Evolutionary conservation across 169 alveolate species (phyloP), one percentile per base, ranked within the genome.

Genomic region (Eimeria falciformis): DNA sequence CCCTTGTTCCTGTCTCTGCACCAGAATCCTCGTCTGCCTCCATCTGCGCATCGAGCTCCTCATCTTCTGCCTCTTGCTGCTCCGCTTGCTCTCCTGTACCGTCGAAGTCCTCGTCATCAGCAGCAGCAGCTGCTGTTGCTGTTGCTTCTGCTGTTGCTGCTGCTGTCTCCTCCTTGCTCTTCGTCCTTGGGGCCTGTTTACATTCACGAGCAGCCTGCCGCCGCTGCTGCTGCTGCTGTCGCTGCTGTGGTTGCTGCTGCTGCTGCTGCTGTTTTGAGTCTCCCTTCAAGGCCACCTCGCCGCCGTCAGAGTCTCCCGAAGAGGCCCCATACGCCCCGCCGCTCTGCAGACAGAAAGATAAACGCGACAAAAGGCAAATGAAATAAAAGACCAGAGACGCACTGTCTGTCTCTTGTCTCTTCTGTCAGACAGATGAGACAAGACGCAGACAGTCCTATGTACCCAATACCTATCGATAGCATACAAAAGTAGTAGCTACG

Each of bases 51-150:
- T 82, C 91, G 6, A 77, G 84, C 37, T 40, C 77, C 79, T 46
- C 29, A 53, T 89, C 89, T 73, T 89, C 87, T 23, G 58, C 89
- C 18, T 66, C 88, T 56, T 84, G 85, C 14, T 85, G 58, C 46
- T 68, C 68, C 1, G 71, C 46, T 17, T 23, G 43, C 33, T 69
- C 65, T 43, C 56, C 65, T 21, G 43, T 5, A 5, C 66, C 75
- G 25, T 65, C 66, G 21, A 37, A 66, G 23, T 77, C 85, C 23
- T 91, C 92, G 37, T 73, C 89, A 2, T 93, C 79, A 9, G 21
- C 85, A 17, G 37, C 86, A 11, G 25, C 78, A 14, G 62, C 95
- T 47, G 33, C 75, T 65, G 73, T 69, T 62, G 81, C 91, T 50
- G 53, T 40, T 37, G 55, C 77, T 66, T 27, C 17, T 21, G 29